Evolutionary conservation across 345 rosid genomes (phyloP).

Genomic region (Theobroma cacao): DNA sequence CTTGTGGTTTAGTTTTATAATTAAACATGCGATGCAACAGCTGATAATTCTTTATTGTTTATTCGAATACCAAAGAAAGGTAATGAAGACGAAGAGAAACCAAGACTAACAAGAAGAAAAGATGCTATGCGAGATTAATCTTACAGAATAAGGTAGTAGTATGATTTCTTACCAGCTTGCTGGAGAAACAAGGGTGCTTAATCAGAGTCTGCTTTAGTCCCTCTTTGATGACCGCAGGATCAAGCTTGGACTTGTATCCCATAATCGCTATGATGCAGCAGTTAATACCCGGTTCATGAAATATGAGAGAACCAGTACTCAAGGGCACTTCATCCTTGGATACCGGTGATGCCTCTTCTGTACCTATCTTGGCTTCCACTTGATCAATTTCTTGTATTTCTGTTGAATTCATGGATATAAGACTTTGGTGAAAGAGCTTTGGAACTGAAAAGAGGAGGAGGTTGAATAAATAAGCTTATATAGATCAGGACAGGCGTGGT

Average conservation of each 20-base stretch:
- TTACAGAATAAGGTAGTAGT: too few relatives aligned
- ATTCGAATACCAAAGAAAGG: too few relatives aligned
- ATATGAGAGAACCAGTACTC: slow-evolving; percentile 57
- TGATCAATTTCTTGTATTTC: neutral
- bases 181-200: slow-evolving; percentile 82
- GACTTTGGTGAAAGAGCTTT: neutral
- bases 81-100: too few relatives aligned
- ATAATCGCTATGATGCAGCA: slow-evolving; percentile 45
- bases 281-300: slow-evolving; percentile 48
- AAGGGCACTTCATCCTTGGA: slow-evolving; percentile 19
- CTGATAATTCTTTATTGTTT: too few relatives aligned
- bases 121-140: too few relatives aligned
- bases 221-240: slow-evolving; percentile 37
- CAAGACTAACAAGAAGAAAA: too few relatives aligned
- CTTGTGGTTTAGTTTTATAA: too few relatives aligned
- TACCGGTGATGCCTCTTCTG: neutral
- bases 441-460: neutral
- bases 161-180: slow-evolving; percentile 46
- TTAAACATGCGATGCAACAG: too few relatives aligned
- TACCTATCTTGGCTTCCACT: neutral
- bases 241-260: slow-evolving; percentile 41
- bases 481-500: neutral
- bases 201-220: slow-evolving; percentile 54
- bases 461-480: neutral
- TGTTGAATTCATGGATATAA: neutral